Evolutionary conservation across 2,329 filamentous ascomycete species (phyloP).

Genomic region (Emmonsia crescens): DNA sequence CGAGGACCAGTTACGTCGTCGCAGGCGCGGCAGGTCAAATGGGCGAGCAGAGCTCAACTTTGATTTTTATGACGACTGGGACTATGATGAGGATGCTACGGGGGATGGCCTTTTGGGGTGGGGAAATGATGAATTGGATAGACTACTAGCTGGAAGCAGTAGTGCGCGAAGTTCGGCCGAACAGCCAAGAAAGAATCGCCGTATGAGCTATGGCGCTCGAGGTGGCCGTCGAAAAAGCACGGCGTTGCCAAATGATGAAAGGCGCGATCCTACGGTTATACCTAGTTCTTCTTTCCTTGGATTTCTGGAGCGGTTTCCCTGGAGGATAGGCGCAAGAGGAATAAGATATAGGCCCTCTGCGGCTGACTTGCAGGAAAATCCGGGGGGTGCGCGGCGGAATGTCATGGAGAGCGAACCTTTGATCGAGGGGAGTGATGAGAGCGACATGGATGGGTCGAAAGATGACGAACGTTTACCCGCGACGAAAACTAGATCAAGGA

Average conservation of each 20-base stretch:
- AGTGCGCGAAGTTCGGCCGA: conserved; percentile 31
- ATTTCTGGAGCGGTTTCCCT: conserved; percentile 73
- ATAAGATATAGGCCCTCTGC: conserved; percentile 83
- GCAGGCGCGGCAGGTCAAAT: conserved; percentile 47
- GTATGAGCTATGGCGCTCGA: conserved; percentile 78
- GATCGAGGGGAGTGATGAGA: conserved; percentile 50
- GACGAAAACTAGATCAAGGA: conserved; percentile 43
- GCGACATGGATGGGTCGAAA: conserved; percentile 20
- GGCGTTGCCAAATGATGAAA: conserved; percentile 39
- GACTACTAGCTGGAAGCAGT: conserved; percentile 57
- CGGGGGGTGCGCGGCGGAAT: conserved; percentile 42
- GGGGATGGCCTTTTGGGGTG: conserved; percentile 58
- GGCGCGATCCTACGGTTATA: conserved; percentile 72
- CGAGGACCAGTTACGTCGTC: conserved; percentile 62
- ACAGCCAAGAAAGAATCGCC: conserved; percentile 62
- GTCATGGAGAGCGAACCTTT: conserved; percentile 53
- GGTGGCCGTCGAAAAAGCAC: conserved; percentile 49
- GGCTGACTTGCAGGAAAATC: conserved; percentile 81
- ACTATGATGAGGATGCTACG: conserved; percentile 44
- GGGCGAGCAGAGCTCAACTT: conserved; percentile 73
- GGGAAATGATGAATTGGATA: conserved; percentile 77
- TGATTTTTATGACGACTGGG: conserved; percentile 98
- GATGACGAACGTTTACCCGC: conserved; percentile 5
- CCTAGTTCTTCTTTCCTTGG: conserved; percentile 76
- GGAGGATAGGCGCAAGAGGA: conserved; percentile 66